These are phyloP conservation scores for Bolboschoenus planiculmis DNA, from an alignment of 176 grass and related monocot species.

Conservation along the genomic window DNA sequence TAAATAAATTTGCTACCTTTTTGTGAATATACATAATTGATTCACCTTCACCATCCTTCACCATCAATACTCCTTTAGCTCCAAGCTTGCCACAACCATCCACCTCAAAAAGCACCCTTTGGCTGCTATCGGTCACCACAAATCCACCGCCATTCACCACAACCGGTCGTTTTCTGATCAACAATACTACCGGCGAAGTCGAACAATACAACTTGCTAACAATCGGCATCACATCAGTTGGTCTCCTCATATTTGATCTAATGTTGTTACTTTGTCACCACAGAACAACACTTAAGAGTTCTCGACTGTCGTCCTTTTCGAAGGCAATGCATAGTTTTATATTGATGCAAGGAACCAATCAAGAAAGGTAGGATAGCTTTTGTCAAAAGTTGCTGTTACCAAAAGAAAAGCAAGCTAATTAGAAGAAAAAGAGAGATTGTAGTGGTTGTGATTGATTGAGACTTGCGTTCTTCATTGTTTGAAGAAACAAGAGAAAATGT, in stretches of 20 bases:
- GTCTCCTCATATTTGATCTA: slow-evolving; percentile 1
- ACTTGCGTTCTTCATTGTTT: not conserved
- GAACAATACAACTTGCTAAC: slow-evolving; percentile 87
- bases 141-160: slow-evolving; percentile 78
- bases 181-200: slow-evolving; percentile 29
- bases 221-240: slow-evolving; percentile 40
- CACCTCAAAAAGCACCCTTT: slow-evolving; percentile 48
- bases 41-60: slow-evolving; percentile 67
- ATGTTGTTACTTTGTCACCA: not conserved
- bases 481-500: not conserved
- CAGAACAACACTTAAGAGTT: not conserved
- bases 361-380: not conserved
- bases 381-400: slow-evolving; percentile 16
- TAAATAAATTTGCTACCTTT: slow-evolving; percentile 48
- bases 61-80: slow-evolving; percentile 49
- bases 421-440: slow-evolving; percentile 3
- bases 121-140: slow-evolving; percentile 48
- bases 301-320: not conserved
- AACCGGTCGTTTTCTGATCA: slow-evolving; percentile 58
- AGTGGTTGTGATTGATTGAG: slow-evolving; percentile 22
- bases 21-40: slow-evolving; percentile 61
- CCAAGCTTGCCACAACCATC: slow-evolving; percentile 88
- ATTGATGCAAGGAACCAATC: not conserved
- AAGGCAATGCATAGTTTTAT: not conserved
- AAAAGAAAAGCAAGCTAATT: slow-evolving; percentile 1